Conservation (phyloP, 139 green algal genomes). For the Spirogloea muscicola region DNA sequence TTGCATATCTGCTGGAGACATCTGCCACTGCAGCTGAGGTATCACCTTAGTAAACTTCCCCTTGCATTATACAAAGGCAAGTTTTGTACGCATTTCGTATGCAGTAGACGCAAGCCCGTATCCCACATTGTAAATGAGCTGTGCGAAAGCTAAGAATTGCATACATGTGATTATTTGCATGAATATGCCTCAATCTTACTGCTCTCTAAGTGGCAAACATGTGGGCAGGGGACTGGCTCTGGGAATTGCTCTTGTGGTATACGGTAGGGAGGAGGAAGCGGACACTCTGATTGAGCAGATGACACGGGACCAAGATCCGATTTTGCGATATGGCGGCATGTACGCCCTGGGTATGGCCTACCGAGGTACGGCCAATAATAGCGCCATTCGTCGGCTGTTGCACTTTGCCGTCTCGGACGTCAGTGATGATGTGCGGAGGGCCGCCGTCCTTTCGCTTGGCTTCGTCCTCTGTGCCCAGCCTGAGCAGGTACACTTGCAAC, state of each 20-base stretch:
- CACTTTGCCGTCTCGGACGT: constrained; percentile 95
- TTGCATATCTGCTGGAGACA: no score
- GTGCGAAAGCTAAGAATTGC: no score
- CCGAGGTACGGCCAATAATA: constrained; percentile 89
- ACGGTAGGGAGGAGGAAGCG: constrained; percentile 87
- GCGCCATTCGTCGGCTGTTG: constrained; percentile 90
- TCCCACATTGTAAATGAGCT: no score
- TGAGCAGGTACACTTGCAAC: constrained; percentile 70
- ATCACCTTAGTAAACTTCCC: no score
- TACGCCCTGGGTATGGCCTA: constrained; percentile 90
- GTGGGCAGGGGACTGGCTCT: constrained; percentile 65
- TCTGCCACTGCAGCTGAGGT: no score
- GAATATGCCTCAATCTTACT: not conserved
- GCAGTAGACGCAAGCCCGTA: no score
- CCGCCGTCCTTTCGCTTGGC: constrained; percentile 83
- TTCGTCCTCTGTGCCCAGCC: constrained; percentile 86
- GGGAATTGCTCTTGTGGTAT: constrained; percentile 84
- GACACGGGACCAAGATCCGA: constrained; percentile 71
- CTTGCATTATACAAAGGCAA: no score
- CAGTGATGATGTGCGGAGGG: constrained; percentile 89
- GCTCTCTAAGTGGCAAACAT: not conserved
- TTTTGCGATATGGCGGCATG: constrained; percentile 93
- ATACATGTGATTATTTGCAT: no score
- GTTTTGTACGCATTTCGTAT: no score
- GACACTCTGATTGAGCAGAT: constrained; percentile 89